These are phyloP conservation scores for Blumeria hordei DNA, from an alignment of 2,329 filamentous ascomycete genomes.

Conservation along the genomic window DNA sequence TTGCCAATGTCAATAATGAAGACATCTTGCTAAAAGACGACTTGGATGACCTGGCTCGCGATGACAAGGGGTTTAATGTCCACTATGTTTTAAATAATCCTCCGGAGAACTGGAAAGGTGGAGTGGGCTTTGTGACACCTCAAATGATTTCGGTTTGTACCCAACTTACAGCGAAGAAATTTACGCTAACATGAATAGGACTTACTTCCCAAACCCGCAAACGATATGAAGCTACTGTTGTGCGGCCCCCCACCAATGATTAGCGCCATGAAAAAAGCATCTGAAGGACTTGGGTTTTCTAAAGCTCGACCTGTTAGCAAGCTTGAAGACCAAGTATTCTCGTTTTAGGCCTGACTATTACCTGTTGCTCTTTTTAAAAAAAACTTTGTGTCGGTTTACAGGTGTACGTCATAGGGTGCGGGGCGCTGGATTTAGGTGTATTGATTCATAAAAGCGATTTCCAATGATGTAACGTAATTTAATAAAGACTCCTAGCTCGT, in stretches of 20 bases:
- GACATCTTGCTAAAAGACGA: conserved; percentile 90
- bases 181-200: conserved; percentile 24
- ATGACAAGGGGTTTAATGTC: conserved; percentile 63
- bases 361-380: no score
- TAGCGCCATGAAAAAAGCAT: conserved; percentile 86
- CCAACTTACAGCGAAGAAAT: background rate
- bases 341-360: conserved; percentile 34
- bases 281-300: conserved; percentile 67
- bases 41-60: conserved; percentile 50
- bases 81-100: conserved; percentile 96
- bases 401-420: no score
- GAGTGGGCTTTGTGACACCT: conserved; percentile 79
- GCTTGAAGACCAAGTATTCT: conserved; percentile 93
- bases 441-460: no score
- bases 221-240: conserved; percentile 78
- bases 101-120: conserved; percentile 73
- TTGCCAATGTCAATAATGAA: conserved; percentile 81
- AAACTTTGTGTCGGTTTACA: no score
- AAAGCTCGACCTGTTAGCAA: conserved; percentile 93
- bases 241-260: conserved; percentile 96
- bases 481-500: no score
- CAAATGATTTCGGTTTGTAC: conserved; percentile 71
- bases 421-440: no score
- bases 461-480: no score
- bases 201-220: conserved; percentile 57